A percentile compares a stretch with the other conserved stretches of the same genome.
Conservation (phyloP, 2,329 filamentous ascomycete genomes). For the Stylonectria norvegica region DNA sequence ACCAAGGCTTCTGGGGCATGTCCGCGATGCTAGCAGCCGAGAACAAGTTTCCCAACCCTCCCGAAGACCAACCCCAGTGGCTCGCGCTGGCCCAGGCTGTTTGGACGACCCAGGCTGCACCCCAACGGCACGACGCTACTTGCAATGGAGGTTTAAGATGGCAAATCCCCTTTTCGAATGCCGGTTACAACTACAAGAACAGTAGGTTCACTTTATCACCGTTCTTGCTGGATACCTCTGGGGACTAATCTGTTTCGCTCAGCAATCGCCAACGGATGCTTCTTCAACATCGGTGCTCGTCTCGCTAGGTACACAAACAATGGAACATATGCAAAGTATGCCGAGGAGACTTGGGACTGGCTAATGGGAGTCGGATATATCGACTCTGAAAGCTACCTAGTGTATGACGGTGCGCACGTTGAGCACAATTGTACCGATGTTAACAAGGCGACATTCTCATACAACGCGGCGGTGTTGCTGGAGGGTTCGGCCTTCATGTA, state of each 20-base stretch:
- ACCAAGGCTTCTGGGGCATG: slow-evolving; percentile 69
- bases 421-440: slow-evolving; percentile 57
- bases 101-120: slow-evolving; percentile 58
- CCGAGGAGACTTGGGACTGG: slow-evolving; percentile 62
- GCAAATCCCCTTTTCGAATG: slow-evolving; percentile 74
- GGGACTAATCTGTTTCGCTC: slow-evolving; percentile 1
- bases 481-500: slow-evolving; percentile 67
- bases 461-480: slow-evolving; percentile 60
- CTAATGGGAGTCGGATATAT: slow-evolving; percentile 54
- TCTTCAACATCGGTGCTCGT: slow-evolving; percentile 64
- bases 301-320: slow-evolving; percentile 69
- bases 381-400: slow-evolving; percentile 55
- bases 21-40: slow-evolving; percentile 66
- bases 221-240: background rate
- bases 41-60: slow-evolving; percentile 58
- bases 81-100: slow-evolving; percentile 66
- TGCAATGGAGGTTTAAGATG: slow-evolving; percentile 71
- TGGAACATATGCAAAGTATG: slow-evolving; percentile 60
- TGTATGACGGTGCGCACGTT: slow-evolving; percentile 62
- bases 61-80: slow-evolving; percentile 54
- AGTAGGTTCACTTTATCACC: slow-evolving; percentile 32
- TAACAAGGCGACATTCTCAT: slow-evolving; percentile 63
- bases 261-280: slow-evolving; percentile 60
- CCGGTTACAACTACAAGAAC: slow-evolving; percentile 74
- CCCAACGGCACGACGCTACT: slow-evolving; percentile 60